Evolutionary conservation across 352 stramenopile species (phyloP), one percentile per base, ranked within the genome.

Genomic region (Phytophthora ramorum): DNA sequence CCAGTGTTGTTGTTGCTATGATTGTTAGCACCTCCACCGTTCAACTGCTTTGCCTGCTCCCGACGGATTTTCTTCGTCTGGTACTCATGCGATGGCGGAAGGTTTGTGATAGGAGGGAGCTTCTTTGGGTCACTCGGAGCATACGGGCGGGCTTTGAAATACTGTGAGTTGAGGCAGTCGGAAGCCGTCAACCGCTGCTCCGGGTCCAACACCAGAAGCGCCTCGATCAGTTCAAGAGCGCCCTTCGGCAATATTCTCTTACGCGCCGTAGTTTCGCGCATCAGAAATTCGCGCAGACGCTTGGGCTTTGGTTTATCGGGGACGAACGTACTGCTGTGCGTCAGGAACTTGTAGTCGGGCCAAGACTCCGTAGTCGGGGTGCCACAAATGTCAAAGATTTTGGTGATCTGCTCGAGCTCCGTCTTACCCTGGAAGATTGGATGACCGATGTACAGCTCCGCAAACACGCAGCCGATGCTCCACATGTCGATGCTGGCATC

Each of bases 141-240:
- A 46, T 78, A 86, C n/a, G 89, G 89, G 1, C 87, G 75, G 10
- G 71, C 61, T 37, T 90, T 83, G 78, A 99, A 99, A 71, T 98
- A 99, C 3, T 83, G 70, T 72, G 98, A 91, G 48, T 96, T 90
- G 35, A 99, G 70, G 19, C 95, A 97, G 44, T 97, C 88, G 1
- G 93, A 76, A 0, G 96, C 96, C 0, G 96, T 98, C 48, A 99
- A 82, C 4, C 97, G 83, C 60, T 96, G 85, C 37, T 97, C 88
- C 3, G 97, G 97, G 75, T 99, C 96, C 61, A 99, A 95, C 46
- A 97, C 90, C 7, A 99, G 80, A 71, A 99, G 89, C 56, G 93
- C 89, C 49, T 93, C 85, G 34, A 99, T 90, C 46, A 99, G 75
- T 57, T 99, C 95, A 13, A 98, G 71, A 19, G 89, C 84, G 26